Evolutionary conservation across 345 rosid species (phyloP).

Genomic region (Aquilaria yunnanensis): DNA sequence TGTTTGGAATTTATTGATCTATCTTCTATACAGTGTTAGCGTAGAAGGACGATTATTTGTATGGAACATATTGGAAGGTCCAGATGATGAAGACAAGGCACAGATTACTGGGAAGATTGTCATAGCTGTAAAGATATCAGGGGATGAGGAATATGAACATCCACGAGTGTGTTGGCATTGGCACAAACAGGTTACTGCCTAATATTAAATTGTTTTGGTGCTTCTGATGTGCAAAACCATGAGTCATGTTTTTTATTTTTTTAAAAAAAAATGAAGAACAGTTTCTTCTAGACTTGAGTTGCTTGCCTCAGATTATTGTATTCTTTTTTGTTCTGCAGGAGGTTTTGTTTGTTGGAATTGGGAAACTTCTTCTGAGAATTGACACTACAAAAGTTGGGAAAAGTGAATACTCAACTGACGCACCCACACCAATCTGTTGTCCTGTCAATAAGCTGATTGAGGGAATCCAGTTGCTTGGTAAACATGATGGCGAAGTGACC

Average conservation of each 20-base stretch:
- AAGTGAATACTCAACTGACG: slow-evolving; percentile 60
- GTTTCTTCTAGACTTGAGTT: not conserved
- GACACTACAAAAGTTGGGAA: slow-evolving; percentile 71
- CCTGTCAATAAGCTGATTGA: slow-evolving; percentile 54
- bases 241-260: not conserved
- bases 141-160: slow-evolving; percentile 46
- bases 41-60: slow-evolving; percentile 68
- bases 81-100: slow-evolving; percentile 65
- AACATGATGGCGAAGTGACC: slow-evolving; percentile 91
- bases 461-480: slow-evolving; percentile 81
- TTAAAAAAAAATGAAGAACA: not conserved
- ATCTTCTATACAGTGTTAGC: slow-evolving; percentile 47
- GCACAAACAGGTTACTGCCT: slow-evolving; percentile 63
- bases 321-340: slow-evolving; percentile 43
- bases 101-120: slow-evolving; percentile 59
- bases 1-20: slow-evolving; percentile 5
- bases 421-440: slow-evolving; percentile 74
- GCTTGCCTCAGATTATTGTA: not conserved
- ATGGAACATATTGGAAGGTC: slow-evolving; percentile 77
- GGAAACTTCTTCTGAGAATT: slow-evolving; percentile 62
- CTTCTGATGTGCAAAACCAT: not conserved
- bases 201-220: not conserved
- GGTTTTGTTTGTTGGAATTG: slow-evolving; percentile 70
- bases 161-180: slow-evolving; percentile 95
- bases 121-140: slow-evolving; percentile 57